phyloP scores from a whole-genome alignment of 2,329 filamentous ascomycete species.

The Truncatella angustata region DNA sequence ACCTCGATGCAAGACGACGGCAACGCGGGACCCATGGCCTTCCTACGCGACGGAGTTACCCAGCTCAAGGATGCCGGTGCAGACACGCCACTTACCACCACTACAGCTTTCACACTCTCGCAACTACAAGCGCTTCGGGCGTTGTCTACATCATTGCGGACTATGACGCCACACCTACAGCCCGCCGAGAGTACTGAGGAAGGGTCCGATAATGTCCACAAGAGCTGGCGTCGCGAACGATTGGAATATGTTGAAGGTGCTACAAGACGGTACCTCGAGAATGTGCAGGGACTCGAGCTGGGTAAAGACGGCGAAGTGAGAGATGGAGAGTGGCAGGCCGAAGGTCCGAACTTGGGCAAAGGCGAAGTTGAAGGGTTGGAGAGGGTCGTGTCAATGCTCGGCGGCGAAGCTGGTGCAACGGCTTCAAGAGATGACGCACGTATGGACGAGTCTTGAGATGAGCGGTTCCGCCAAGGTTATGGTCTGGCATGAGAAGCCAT shows the following conservation, averaged over 20 bases:
- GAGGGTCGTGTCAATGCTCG: conserved; percentile 45
- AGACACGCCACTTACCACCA: conserved; percentile 62
- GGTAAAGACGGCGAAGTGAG: conserved; percentile 59
- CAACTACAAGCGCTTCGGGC: conserved; percentile 78
- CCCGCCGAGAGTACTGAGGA: conserved; percentile 27
- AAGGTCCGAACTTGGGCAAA: conserved; percentile 45
- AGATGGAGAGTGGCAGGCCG: conserved; percentile 63
- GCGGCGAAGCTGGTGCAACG: conserved; percentile 21
- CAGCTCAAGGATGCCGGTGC: conserved; percentile 49
- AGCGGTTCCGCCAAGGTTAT: too few relatives aligned
- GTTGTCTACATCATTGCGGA: conserved; percentile 58
- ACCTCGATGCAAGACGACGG: conserved; percentile 12
- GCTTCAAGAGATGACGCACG: not conserved
- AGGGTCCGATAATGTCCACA: conserved; percentile 29
- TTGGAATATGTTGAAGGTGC: conserved; percentile 81
- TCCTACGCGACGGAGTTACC: conserved; percentile 53
- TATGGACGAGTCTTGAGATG: conserved; percentile 28
- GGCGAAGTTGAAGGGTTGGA: conserved; percentile 60
- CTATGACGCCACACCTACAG: conserved; percentile 63
- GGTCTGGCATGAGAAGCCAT: too few relatives aligned
- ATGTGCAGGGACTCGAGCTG: conserved; percentile 63
- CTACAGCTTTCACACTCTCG: conserved; percentile 74
- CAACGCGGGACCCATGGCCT: conserved; percentile 44
- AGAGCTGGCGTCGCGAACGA: conserved; percentile 67
- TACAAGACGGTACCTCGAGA: conserved; percentile 74